Base-by-base conservation (phyloP, 2,329 filamentous ascomycete genomes). In the Fusarium sp. region DNA sequence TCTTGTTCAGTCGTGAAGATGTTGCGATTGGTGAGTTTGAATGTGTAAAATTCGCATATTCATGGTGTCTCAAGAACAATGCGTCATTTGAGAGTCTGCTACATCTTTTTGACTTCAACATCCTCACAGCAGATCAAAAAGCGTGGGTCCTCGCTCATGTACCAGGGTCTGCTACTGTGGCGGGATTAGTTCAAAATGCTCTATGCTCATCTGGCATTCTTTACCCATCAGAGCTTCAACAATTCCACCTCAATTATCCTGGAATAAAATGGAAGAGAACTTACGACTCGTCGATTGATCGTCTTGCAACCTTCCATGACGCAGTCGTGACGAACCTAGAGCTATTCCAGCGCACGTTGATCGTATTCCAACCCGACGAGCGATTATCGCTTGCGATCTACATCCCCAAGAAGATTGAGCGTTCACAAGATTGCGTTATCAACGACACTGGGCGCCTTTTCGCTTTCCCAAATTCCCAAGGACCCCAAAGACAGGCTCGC, bases 361-460 rank as follows among this genome's bases (percentile, higher is more conserved):
- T 64, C 2, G 41, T 56, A 1, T 66, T 66, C 7, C 48, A 56
- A 3, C 59, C 63, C 0, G 9, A 66, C 7, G 48, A 66, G 1
- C 34, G 59, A 1, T 13, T 64, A 12, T 64, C 63, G 0, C 20
- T 66, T 0, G 63, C 63, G 0, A 17, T 66, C 5, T 66, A 64
- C 13, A 56, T 66, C 22, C 59, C 63, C 8, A 66, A 42, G 13
- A 64, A 30, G 11, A n/a, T 66, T 5, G 26, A 42, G 9, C 59
- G 48, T 0, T 56, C 48, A 0, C 63, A 56, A 15, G 48, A 66
- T 6, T 64, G 34, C 4, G 6, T n/a, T 1, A 66, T 66, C 0
- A 30, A 66, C 4, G 3, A 64, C 9, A 8, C 18, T 3, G 59
- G 48, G 0, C n/a, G 63, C 1, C 17, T 64, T 0, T 66, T 64